These are phyloP conservation scores for Fusarium floridanum DNA, from an alignment of 2,329 filamentous ascomycete species.

Conservation along the genomic window DNA sequence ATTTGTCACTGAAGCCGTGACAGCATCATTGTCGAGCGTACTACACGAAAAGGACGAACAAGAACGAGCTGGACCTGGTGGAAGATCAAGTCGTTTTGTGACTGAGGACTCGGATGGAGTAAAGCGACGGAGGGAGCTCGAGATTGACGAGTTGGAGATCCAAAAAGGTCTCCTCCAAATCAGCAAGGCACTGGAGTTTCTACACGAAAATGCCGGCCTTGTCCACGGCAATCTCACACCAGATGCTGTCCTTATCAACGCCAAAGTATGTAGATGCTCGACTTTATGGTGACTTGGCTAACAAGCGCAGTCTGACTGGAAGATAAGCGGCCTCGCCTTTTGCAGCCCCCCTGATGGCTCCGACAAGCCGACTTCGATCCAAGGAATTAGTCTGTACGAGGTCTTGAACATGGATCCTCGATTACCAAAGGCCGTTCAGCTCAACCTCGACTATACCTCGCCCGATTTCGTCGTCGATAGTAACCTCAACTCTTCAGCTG, in stretches of 20 bases:
- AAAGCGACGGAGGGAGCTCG: slow-evolving; percentile 81
- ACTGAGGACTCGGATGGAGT: slow-evolving; percentile 83
- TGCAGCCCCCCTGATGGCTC: slow-evolving; percentile 84
- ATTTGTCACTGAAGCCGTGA: slow-evolving; percentile 94
- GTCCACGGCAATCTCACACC: slow-evolving; percentile 96
- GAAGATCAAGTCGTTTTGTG: slow-evolving; percentile 82
- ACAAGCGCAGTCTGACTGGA: slow-evolving; percentile 86
- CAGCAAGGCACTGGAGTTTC: slow-evolving; percentile 92
- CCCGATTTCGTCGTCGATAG: slow-evolving; percentile 95
- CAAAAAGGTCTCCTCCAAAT: slow-evolving; percentile 96
- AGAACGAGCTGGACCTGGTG: slow-evolving; percentile 76
- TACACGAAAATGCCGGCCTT: slow-evolving; percentile 93
- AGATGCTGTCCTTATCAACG: slow-evolving; percentile 92
- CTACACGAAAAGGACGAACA: slow-evolving; percentile 91
- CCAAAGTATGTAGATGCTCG: slow-evolving; percentile 72
- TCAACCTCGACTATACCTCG: slow-evolving; percentile 93
- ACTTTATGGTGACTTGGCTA: slow-evolving; percentile 36
- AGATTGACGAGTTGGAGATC: slow-evolving; percentile 97
- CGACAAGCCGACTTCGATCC: slow-evolving; percentile 79
- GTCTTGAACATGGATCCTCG: slow-evolving; percentile 87
- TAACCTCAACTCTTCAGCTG: slow-evolving; percentile 84
- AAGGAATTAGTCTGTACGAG: slow-evolving; percentile 85
- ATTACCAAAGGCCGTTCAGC: slow-evolving; percentile 83
- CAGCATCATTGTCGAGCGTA: slow-evolving; percentile 85
- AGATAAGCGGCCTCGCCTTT: slow-evolving; percentile 94